Percentiles rank a stretch among this genome's conserved stretches.
phyloP scores from a whole-genome alignment of 2,329 filamentous ascomycete species.

The Colletotrichum sp. region DNA sequence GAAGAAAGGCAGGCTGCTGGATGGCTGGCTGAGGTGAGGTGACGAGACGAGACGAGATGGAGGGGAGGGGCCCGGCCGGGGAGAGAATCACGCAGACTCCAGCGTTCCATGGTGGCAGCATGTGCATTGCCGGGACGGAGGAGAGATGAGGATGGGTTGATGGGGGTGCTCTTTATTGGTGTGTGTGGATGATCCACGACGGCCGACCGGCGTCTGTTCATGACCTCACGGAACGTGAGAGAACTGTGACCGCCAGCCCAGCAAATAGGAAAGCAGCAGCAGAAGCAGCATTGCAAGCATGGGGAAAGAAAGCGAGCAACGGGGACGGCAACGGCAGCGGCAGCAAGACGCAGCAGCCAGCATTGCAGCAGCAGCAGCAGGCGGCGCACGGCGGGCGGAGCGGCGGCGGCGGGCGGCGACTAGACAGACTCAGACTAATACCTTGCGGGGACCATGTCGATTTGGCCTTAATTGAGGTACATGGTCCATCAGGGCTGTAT shows the following conservation, averaged over 20 bases:
- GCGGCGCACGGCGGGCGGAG: not conserved
- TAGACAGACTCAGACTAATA: not conserved
- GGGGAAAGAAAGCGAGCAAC: not conserved
- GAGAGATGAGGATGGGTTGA: not conserved
- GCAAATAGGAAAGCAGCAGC: not conserved
- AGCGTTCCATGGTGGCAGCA: slow-evolving; percentile 15
- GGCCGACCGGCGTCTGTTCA: not conserved
- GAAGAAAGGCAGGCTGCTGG: not conserved
- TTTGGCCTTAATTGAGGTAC: not conserved
- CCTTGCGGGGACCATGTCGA: not conserved
- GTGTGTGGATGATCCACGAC: not conserved
- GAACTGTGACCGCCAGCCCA: not conserved
- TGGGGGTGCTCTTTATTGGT: not conserved
- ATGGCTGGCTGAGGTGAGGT: slow-evolving; percentile 14
- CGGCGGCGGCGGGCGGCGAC: not conserved
- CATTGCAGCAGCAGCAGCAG: not conserved
- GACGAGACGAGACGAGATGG: not conserved
- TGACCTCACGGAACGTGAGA: slow-evolving; percentile 1
- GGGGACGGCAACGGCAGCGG: not conserved
- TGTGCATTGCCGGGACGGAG: slow-evolving; percentile 15
- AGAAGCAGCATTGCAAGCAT: not conserved
- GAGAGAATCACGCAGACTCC: slow-evolving; percentile 9
- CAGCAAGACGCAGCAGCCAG: not conserved
- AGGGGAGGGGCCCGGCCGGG: not conserved
- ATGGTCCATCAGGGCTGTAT: not conserved